A percentile compares a stretch with the other conserved stretches of the same genome.
Conservation (phyloP, 371 early-diverging fungal genomes). For the Homolaphlyctis polyrhiza region DNA sequence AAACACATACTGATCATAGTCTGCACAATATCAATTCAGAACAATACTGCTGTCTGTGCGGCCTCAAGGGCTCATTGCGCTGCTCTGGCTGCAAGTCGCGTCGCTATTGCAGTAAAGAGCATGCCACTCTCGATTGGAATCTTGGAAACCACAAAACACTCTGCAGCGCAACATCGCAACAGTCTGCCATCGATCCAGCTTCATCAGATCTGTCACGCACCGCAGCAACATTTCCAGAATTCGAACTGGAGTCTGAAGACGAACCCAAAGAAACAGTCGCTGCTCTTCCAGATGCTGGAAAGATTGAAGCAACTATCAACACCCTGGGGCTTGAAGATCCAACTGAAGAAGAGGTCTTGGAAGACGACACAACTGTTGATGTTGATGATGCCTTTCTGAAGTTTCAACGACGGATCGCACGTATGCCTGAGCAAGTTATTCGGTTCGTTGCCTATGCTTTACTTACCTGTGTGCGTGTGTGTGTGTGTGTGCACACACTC, state of each 20-base stretch:
- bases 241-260: constrained; percentile 70
- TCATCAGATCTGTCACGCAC: no score
- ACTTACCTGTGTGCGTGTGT: constrained; percentile 50
- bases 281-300: constrained; percentile 2
- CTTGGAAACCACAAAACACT: constrained; percentile 64
- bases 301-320: not conserved
- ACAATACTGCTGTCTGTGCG: constrained; percentile 64
- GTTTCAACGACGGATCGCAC: constrained; percentile 80
- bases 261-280: constrained; percentile 35
- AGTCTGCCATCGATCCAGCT: constrained; percentile 3
- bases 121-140: constrained; percentile 84
- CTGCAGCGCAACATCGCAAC: constrained; percentile 37
- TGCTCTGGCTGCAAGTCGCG: constrained; percentile 73
- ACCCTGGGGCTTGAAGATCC: constrained; percentile 22
- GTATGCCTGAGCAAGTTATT: constrained; percentile 81
- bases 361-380: constrained; percentile 71
- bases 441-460: constrained; percentile 55
- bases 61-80: constrained; percentile 66
- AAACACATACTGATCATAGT: not conserved
- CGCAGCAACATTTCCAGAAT: constrained; percentile 54
- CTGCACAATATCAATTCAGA: no score
- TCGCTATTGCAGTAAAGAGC: constrained; percentile 78
- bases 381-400: constrained; percentile 86
- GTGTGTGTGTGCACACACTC: constrained; percentile 65
- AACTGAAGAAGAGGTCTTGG: constrained; percentile 46